phyloP scores from a whole-genome alignment of 2,329 filamentous ascomycete genomes.

The Aspergillus glaucus region DNA sequence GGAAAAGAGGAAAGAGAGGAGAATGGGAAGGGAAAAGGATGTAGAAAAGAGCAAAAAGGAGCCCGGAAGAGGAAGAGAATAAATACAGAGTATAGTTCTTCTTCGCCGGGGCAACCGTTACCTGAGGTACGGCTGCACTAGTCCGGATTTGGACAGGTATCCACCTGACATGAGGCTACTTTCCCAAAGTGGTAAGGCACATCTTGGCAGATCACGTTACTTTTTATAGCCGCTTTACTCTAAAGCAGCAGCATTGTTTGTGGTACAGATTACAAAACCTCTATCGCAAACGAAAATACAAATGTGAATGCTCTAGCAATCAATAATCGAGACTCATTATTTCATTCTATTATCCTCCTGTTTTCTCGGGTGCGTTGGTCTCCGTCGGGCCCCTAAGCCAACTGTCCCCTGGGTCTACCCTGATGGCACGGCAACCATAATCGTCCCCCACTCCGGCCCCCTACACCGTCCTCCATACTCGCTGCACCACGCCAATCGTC shows the following conservation, averaged over 20 bases:
- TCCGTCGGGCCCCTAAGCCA: slow-evolving; percentile 18
- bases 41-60: slow-evolving; percentile 20
- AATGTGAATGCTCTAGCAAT: not conserved
- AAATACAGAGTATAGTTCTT: slow-evolving; percentile 31
- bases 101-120: slow-evolving; percentile 37
- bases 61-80: slow-evolving; percentile 21
- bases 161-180: slow-evolving; percentile 36
- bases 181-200: not conserved
- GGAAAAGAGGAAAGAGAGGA: slow-evolving; percentile 12
- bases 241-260: not conserved
- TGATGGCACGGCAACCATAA: slow-evolving; percentile 27
- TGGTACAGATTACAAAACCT: no score
- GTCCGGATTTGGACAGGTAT: slow-evolving; percentile 39
- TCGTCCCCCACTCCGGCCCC: slow-evolving; percentile 10
- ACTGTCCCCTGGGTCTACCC: slow-evolving; percentile 31
- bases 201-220: slow-evolving; percentile 6
- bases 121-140: slow-evolving; percentile 28
- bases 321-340: not conserved
- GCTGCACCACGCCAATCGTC: slow-evolving; percentile 20
- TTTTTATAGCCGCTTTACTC: not conserved
- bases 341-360: no score
- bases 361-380: not conserved
- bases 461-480: slow-evolving; percentile 5
- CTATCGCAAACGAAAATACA: no score
- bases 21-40: slow-evolving; percentile 13